phyloP scores from a whole-genome alignment of 2,329 filamentous ascomycete genomes.

The Chrysosphaeria jannelii region DNA sequence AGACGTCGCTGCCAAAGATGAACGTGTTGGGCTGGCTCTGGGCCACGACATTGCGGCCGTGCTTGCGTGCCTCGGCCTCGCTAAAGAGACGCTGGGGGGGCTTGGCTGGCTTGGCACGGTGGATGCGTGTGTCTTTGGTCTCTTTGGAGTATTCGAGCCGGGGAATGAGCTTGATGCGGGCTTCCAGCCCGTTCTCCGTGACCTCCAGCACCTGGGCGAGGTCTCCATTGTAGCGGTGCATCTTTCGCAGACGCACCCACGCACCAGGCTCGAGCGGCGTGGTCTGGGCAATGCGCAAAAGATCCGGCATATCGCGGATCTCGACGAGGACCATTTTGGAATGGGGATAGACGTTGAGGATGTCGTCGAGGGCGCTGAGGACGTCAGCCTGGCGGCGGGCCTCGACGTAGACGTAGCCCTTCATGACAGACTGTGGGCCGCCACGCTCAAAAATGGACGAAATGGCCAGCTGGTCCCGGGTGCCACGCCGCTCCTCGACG shows the following conservation, averaged over 20 bases:
- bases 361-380: constrained; percentile 47
- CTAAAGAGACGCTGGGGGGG: constrained; percentile 81
- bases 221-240: constrained; percentile 60
- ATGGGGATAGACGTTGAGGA: constrained; percentile 72
- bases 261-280: constrained; percentile 61
- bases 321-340: constrained; percentile 69
- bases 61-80: constrained; percentile 74
- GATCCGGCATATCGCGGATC: constrained; percentile 90
- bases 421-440: constrained; percentile 48
- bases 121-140: constrained; percentile 42
- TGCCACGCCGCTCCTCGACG: constrained; percentile 48
- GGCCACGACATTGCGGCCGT: constrained; percentile 37
- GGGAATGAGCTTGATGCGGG: constrained; percentile 64
- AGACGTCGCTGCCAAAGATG: constrained; percentile 67
- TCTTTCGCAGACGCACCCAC: constrained; percentile 67
- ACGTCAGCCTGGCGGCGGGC: constrained; percentile 70
- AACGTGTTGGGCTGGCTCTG: constrained; percentile 57
- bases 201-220: constrained; percentile 79
- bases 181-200: constrained; percentile 73
- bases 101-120: constrained; percentile 39
- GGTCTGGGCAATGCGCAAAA: constrained; percentile 71
- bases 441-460: constrained; percentile 81
- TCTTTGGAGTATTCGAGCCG: constrained; percentile 79
- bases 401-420: constrained; percentile 86
- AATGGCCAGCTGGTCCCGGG: constrained; percentile 56